These are phyloP conservation scores for Penicillium vulpinum DNA, from an alignment of 2,329 filamentous ascomycete genomes.

Conservation along the genomic window DNA sequence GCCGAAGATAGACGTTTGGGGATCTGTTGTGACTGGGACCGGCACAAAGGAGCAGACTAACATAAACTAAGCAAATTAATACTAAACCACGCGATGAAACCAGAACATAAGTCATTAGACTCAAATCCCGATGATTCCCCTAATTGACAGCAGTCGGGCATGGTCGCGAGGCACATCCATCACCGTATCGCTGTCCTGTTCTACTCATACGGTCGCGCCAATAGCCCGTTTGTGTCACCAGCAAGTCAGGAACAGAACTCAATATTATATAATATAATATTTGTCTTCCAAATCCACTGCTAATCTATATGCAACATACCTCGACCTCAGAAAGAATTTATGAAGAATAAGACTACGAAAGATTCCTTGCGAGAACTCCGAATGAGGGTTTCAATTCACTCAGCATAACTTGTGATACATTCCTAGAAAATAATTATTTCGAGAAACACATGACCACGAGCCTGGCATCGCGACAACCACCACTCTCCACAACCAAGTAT, in stretches of 20 bases:
- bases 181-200: conserved; percentile 1
- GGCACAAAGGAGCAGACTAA: not conserved
- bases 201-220: conserved; percentile 9
- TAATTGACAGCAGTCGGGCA: not conserved
- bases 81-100: not conserved
- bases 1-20: too few relatives aligned
- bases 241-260: not conserved
- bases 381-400: not conserved
- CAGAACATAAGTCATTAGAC: not conserved
- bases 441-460: not conserved
- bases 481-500: not conserved
- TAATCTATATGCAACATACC: conserved; percentile 3
- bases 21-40: too few relatives aligned
- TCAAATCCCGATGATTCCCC: not conserved
- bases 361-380: not conserved
- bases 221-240: conserved; percentile 2
- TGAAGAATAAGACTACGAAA: conserved; percentile 5
- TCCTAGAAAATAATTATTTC: not conserved
- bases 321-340: conserved; percentile 11
- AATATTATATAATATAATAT: not conserved
- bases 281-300: conserved; percentile 9
- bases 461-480: not conserved
- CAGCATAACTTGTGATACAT: not conserved
- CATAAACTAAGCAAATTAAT: too few relatives aligned
- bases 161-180: not conserved